Percentiles rank a stretch among this genome's conserved stretches.
These are phyloP conservation scores for Penicillium fimorum DNA, from an alignment of 495 filamentous ascomycete genomes.

Conservation along the genomic window DNA sequence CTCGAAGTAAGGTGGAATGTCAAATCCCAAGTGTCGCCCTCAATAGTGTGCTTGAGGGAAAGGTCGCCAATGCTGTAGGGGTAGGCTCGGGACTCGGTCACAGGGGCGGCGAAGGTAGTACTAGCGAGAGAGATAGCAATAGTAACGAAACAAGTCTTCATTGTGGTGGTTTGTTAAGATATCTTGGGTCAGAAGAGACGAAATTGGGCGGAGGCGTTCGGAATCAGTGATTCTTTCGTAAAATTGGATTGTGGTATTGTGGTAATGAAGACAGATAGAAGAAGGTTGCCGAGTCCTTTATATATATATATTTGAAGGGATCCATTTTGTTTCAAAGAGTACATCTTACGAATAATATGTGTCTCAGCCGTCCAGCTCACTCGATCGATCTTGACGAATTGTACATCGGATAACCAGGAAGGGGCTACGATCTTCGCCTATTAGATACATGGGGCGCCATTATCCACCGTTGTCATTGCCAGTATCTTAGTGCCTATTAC, in stretches of 20 bases:
- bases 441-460: background rate
- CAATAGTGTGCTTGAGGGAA: background rate
- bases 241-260: too few species aligned
- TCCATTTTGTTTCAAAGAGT: too few species aligned
- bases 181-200: too few species aligned
- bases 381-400: background rate
- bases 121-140: background rate
- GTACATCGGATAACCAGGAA: background rate
- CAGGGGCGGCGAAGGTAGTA: background rate
- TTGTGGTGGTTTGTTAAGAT: background rate
- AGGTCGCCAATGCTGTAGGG: slow-evolving; percentile 3
- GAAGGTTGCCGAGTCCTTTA: too few species aligned
- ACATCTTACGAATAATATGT: background rate
- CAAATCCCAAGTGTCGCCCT: background rate
- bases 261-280: too few species aligned
- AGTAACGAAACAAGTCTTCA: background rate
- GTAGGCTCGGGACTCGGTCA: background rate
- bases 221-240: too few species aligned
- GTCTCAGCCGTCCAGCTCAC: background rate
- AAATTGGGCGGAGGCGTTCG: too few species aligned
- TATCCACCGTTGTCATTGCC: background rate
- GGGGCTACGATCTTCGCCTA: background rate
- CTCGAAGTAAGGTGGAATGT: background rate
- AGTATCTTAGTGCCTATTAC: background rate
- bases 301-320: too few species aligned